Base-by-base conservation (phyloP, 2,329 filamentous ascomycete genomes). In the Stromatinia cepivora region DNA sequence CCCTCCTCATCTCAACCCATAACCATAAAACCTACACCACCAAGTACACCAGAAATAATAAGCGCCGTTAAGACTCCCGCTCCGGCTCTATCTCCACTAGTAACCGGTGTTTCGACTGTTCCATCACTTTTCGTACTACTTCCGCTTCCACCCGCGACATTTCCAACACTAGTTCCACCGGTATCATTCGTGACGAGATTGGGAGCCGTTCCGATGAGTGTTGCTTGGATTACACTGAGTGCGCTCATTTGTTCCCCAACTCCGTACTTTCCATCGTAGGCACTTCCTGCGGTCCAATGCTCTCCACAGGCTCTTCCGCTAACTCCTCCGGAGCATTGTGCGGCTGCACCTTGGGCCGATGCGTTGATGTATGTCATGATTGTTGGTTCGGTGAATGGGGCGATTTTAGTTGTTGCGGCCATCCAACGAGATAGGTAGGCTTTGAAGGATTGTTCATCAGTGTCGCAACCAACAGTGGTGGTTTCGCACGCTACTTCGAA, bases 161-260 rank as follows among this genome's bases (percentile, higher is more conserved):
- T 74, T 1, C 79, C 82, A 63, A 79, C 78, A 72, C 84, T 86
- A 4, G 82, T 90, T 42, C 89, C 89, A 70, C 89, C 89, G 1
- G 79, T 86, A 8, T 80, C 75, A 22, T 81, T 77, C 5, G 83
- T 86, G 48, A 84, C 79, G 0, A 84, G 82, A 1, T 78, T 74
- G 0, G 73, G 68, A 20, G 80, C 79, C 1, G 81, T 70, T 56
- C 82, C 75, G 63, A 90, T 84, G 78, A 89, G 81, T 73, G 86
- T 88, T 45, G 84, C 83, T 56, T 91, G 83, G 6, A 90, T 84
- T 11, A 90, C 82, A 74, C 91, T 88, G 76, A 91, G 81, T 4
- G 86, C 88, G 1, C 86, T 83, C 89, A 92, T 91, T 78, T 92
- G 89, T 78, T 91, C 88, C 15, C 89, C 89, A 2, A 91, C 84